A percentile compares a stretch with the other conserved stretches of the same genome.
These are phyloP conservation scores for Beta lomatogona DNA, from an alignment of 179 eudicot genomes.

Conservation along the genomic window DNA sequence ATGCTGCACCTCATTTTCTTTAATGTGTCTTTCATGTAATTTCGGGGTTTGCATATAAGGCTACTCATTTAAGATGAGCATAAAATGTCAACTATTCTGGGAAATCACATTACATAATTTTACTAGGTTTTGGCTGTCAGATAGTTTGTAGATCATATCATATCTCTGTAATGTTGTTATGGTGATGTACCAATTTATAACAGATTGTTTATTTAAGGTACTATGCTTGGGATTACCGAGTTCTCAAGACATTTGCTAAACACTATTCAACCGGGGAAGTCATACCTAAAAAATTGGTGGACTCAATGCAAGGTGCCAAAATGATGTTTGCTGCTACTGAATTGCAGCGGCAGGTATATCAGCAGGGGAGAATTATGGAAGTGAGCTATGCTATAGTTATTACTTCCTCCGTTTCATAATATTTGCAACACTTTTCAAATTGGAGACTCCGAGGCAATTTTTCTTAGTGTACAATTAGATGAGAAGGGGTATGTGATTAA, in stretches of 20 bases:
- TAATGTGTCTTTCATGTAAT: neutral
- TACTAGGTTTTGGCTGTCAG: neutral
- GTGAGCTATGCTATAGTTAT: neutral
- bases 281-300: slow-evolving; percentile 84
- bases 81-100: neutral
- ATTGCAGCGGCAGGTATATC: slow-evolving; percentile 87
- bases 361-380: slow-evolving; percentile 2
- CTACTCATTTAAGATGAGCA: neutral
- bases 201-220: slow-evolving; percentile 50
- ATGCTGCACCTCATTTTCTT: neutral
- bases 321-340: slow-evolving; percentile 96
- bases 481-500: no score
- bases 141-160: neutral
- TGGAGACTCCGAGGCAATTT: no score
- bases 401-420: no score
- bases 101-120: neutral
- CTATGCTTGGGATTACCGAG: slow-evolving; percentile 93
- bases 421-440: no score
- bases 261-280: slow-evolving; percentile 87
- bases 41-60: neutral
- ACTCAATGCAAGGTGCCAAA: slow-evolving; percentile 70
- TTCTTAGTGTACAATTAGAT: no score
- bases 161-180: neutral
- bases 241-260: slow-evolving; percentile 79
- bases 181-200: neutral